phyloP scores from a whole-genome alignment of 2,329 filamentous ascomycete species.

The Cercospora sojina region DNA sequence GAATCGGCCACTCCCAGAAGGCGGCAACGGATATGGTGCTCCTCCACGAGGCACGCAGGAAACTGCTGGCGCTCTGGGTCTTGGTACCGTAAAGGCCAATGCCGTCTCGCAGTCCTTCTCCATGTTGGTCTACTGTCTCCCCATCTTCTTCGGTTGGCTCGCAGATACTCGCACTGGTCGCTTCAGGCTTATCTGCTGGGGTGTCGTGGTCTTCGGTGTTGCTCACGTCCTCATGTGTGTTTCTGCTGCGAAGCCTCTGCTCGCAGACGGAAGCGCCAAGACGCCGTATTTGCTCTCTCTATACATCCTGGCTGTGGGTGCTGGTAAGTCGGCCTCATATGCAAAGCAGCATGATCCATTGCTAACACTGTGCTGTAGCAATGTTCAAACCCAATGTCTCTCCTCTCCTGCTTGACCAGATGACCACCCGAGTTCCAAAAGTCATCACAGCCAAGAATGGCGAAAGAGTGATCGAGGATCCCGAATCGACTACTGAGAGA shows the following conservation, averaged over 20 bases:
- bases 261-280: constrained; percentile 40
- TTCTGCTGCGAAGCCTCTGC: constrained; percentile 27
- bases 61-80: constrained; percentile 56
- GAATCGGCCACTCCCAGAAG: constrained; percentile 30
- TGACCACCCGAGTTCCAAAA: constrained; percentile 41
- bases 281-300: constrained; percentile 46
- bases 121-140: constrained; percentile 58
- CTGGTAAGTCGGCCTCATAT: constrained; percentile 51
- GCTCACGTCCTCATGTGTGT: constrained; percentile 38
- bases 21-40: constrained; percentile 32
- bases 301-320: constrained; percentile 42
- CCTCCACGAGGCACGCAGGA: constrained; percentile 44
- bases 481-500: constrained; percentile 47
- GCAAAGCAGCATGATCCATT: constrained; percentile 34
- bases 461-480: constrained; percentile 49
- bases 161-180: constrained; percentile 47
- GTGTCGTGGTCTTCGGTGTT: constrained; percentile 43
- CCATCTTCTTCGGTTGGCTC: constrained; percentile 50
- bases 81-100: constrained; percentile 68
- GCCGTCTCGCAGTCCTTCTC: constrained; percentile 56
- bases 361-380: constrained; percentile 4
- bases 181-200: constrained; percentile 41
- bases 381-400: constrained; percentile 73
- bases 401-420: constrained; percentile 51
- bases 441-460: constrained; percentile 43